Base-by-base conservation (phyloP, 2,329 filamentous ascomycete species). In the Stemphylium beticola region DNA sequence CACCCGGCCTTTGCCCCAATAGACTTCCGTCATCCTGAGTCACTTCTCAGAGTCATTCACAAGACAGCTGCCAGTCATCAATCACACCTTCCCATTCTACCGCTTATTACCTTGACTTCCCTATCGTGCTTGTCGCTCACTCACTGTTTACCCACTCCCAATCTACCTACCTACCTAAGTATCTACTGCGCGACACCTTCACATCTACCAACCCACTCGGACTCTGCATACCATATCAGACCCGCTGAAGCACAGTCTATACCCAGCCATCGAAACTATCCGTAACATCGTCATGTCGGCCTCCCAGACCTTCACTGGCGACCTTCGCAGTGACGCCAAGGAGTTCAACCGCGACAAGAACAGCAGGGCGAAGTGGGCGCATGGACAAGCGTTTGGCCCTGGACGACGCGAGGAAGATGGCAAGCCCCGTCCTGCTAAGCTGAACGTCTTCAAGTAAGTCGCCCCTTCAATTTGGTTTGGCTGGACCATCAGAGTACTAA, bases 271-370 rank as follows among this genome's bases (percentile, higher is more conserved):
- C 39, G 15, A 15, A 43, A 42, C 26, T 55, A 61, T 20, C 51
- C 31, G 15, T 22, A 34, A 22, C 44, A 37, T 53, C 62, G 67
- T 42, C 71, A 81, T 80, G 78, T 74, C 78, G 62, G 70, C 77
- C 65, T 76, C 79, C 64, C 78, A 79, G 71, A 73, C 76, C 68
- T 74, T 79, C 66, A 79, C 78, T 65, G 69, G 74, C 70, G 84
- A 86, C 69, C 77, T 86, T 58, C 83, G 84, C 69, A 79, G 78
- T 71, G 75, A 74, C 62, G 78, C 81, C 67, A 81, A 80, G 66
- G 81, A 83, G 64, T 81, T 76, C 74, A 78, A 79, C 63, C 81
- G 81, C 67, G 78, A 78, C 66, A 78, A 79, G 68, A 76, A 78
- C 60, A 78, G 73, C 62, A 78, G 80, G 69, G 74, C 77, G 63